Evolutionary conservation across 306 rosid genomes (phyloP).

Genomic region (Inga leiocalycina): DNA sequence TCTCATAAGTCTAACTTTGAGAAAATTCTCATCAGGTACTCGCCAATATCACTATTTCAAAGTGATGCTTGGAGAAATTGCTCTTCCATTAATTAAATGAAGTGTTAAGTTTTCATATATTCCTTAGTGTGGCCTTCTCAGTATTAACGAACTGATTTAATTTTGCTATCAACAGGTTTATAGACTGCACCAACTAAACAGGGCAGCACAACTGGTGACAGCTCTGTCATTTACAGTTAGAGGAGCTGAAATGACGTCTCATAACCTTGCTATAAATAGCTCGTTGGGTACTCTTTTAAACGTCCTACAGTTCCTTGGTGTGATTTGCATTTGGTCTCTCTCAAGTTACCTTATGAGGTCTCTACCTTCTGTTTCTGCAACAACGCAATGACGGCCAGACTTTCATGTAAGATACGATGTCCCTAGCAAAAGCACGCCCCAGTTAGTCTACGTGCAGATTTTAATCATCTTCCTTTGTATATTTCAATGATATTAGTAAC

Average conservation of each 20-base stretch:
- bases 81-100: neutral
- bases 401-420: conserved; percentile 20
- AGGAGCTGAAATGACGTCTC: conserved; percentile 94
- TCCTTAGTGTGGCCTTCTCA: conserved; percentile 6
- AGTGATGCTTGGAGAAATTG: neutral
- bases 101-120: neutral
- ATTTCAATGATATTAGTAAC: neutral
- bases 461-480: neutral
- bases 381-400: conserved; percentile 41
- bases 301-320: conserved; percentile 90
- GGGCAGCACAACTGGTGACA: conserved; percentile 97
- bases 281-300: conserved; percentile 84
- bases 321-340: conserved; percentile 96
- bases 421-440: neutral
- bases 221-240: conserved; percentile 90
- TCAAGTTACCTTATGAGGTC: conserved; percentile 92
- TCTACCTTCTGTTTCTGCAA: conserved; percentile 52
- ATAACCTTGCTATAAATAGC: conserved; percentile 89
- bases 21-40: neutral
- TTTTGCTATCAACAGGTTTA: conserved; percentile 66
- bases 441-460: neutral
- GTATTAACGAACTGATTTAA: conserved; percentile 8
- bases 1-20: no score
- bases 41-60: neutral
- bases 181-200: conserved; percentile 92